Evolutionary conservation across 805 yeast genomes (phyloP).

Genomic region (Candida rishiriensis): DNA sequence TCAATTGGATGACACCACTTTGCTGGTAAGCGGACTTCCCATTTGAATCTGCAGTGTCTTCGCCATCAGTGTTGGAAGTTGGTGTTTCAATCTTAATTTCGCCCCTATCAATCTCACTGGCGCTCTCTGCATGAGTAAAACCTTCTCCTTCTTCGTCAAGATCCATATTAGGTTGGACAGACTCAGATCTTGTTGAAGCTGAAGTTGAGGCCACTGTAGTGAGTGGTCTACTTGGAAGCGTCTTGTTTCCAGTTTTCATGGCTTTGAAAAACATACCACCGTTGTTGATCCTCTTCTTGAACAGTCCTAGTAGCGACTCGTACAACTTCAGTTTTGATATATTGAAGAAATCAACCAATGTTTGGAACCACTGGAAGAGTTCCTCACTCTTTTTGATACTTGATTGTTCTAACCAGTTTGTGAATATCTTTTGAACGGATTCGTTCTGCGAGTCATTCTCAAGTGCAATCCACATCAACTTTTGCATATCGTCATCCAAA

Average conservation of each 20-base stretch:
- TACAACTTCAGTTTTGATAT: conserved; percentile 21
- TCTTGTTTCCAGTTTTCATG: conserved; percentile 3
- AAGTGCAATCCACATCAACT: conserved; percentile 30
- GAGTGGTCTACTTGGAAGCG: neutral
- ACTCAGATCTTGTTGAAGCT: conserved; percentile 3
- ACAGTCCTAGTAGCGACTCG: conserved; percentile 19
- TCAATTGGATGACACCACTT: conserved; percentile 13
- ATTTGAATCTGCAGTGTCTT: neutral
- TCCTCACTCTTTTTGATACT: conserved; percentile 10
- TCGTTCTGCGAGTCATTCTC: conserved; percentile 23
- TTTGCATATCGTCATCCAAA: conserved; percentile 16
- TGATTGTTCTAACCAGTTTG: conserved; percentile 18
- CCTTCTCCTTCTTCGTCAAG: conserved; percentile 21
- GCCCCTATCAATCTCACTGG: conserved; percentile 15
- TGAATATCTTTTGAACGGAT: conserved; percentile 18
- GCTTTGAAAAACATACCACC: conserved; percentile 27
- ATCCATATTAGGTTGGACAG: conserved; percentile 9
- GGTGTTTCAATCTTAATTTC: neutral
- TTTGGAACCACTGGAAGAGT: conserved; percentile 26
- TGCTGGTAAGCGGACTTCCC: conserved; percentile 4
- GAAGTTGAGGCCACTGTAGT: conserved; percentile 6
- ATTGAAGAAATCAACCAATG: conserved; percentile 23
- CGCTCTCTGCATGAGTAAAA: conserved; percentile 15
- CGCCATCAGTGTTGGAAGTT: neutral
- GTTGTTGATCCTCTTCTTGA: conserved; percentile 26